Percentiles rank a stretch among this genome's conserved stretches.
These are phyloP conservation scores for Trichomonascaceae sp. DNA, from an alignment of 1,139 yeast species.

Conservation along the genomic window DNA sequence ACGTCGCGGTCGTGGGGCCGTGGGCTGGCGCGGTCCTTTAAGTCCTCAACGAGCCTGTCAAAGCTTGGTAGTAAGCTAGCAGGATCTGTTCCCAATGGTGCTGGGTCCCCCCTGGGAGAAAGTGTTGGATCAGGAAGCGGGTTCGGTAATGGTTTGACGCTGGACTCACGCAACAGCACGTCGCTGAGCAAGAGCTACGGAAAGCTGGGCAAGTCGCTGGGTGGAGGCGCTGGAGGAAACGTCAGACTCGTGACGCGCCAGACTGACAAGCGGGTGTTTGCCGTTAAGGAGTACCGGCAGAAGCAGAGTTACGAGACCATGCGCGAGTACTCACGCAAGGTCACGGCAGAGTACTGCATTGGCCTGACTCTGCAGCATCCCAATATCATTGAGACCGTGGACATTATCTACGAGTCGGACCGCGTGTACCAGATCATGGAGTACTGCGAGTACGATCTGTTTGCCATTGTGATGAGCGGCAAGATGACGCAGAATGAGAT, in stretches of 20 bases:
- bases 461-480: conserved; percentile 92
- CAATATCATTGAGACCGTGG: conserved; percentile 81
- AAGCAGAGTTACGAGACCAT: conserved; percentile 64
- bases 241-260: conserved; percentile 64
- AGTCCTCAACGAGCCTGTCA: conserved; percentile 11
- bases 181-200: conserved; percentile 65
- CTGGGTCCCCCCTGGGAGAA: too few species aligned
- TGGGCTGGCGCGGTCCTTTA: conserved; percentile 8
- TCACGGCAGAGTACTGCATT: conserved; percentile 90
- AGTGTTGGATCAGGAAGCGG: too few species aligned
- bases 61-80: conserved; percentile 3
- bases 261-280: conserved; percentile 61
- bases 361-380: conserved; percentile 87
- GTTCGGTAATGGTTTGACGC: conserved; percentile 2
- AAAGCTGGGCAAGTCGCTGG: conserved; percentile 72
- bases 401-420: conserved; percentile 80
- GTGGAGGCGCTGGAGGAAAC: conserved; percentile 96
- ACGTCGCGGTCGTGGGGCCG: conserved; percentile 5
- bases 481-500: conserved; percentile 79
- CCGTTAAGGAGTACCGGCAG: conserved; percentile 83
- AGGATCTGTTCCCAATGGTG: too few species aligned
- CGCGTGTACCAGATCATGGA: conserved; percentile 89
- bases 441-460: conserved; percentile 83
- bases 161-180: conserved; percentile 6
- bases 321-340: conserved; percentile 84